phyloP scores from a whole-genome alignment of 2,329 filamentous ascomycete species.

The Ceratocystis eucalypticola region DNA sequence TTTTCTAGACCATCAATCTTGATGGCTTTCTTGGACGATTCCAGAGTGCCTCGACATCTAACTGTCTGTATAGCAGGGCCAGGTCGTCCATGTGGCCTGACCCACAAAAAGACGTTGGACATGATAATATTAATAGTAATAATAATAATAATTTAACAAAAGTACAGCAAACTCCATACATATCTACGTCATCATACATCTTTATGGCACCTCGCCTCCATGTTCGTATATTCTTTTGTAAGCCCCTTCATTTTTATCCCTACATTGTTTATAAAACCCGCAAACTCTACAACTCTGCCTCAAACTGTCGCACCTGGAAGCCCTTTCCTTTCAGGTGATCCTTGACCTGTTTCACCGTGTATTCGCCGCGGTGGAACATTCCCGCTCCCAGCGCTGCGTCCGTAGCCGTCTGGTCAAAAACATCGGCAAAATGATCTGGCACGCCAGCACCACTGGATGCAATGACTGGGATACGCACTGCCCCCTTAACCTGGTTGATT shows the following conservation, averaged over 20 bases:
- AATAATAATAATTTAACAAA: too few relatives aligned
- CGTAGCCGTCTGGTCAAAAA: slow-evolving; percentile 71
- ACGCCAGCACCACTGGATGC: slow-evolving; percentile 84
- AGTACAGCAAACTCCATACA: too few relatives aligned
- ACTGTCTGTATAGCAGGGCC: too few relatives aligned
- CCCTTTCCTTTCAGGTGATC: slow-evolving; percentile 59
- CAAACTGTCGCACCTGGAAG: slow-evolving; percentile 66
- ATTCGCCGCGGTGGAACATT: slow-evolving; percentile 95
- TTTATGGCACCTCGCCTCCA: too few relatives aligned
- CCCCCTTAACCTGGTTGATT: slow-evolving; percentile 73
- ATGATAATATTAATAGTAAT: too few relatives aligned
- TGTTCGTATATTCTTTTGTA: background rate
- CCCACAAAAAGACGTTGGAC: too few relatives aligned
- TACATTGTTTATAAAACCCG: background rate
- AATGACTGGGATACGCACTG: slow-evolving; percentile 84
- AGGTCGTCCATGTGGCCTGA: too few relatives aligned
- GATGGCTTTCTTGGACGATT: too few relatives aligned
- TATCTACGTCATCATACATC: too few relatives aligned
- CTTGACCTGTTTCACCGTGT: slow-evolving; percentile 89
- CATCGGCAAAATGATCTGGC: slow-evolving; percentile 77
- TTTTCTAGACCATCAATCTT: too few relatives aligned
- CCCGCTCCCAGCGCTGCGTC: slow-evolving; percentile 91
- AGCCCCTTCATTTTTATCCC: background rate
- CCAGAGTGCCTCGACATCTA: too few relatives aligned
- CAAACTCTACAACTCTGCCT: slow-evolving; percentile 35